These are phyloP conservation scores for Lindgomyces ingoldianus DNA, from an alignment of 495 filamentous ascomycete species.

Conservation along the genomic window DNA sequence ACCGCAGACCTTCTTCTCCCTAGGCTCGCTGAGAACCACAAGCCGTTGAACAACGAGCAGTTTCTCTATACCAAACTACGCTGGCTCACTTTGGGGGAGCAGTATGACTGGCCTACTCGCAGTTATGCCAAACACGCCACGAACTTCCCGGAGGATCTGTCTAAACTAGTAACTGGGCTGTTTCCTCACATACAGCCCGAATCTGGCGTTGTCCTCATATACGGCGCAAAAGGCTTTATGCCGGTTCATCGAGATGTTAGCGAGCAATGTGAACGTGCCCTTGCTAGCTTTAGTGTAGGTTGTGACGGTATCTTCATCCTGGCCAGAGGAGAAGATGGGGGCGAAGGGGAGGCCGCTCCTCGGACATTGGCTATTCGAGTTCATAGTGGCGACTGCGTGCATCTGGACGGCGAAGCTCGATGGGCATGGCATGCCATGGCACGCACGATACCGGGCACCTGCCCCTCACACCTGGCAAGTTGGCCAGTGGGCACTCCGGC, in stretches of 20 bases:
- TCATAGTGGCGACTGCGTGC: slow-evolving; percentile 31
- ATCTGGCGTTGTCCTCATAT: slow-evolving; percentile 33
- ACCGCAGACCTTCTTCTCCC: slow-evolving; percentile 19
- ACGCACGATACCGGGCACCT: slow-evolving; percentile 27
- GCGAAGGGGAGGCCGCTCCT: slow-evolving; percentile 23
- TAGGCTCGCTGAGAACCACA: slow-evolving; percentile 19
- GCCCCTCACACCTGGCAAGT: slow-evolving; percentile 18
- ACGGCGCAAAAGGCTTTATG: slow-evolving; percentile 34
- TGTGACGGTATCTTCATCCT: slow-evolving; percentile 36
- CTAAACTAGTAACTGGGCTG: slow-evolving; percentile 25
- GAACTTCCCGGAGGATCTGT: slow-evolving; percentile 27
- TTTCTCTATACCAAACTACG: slow-evolving; percentile 35
- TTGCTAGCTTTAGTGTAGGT: slow-evolving; percentile 37
- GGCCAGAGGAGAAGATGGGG: slow-evolving; percentile 26
- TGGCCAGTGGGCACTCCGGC: slow-evolving; percentile 32
- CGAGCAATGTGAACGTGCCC: slow-evolving; percentile 30
- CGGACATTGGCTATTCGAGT: slow-evolving; percentile 28
- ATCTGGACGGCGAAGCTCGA: slow-evolving; percentile 31
- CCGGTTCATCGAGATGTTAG: slow-evolving; percentile 36
- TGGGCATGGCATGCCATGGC: slow-evolving; percentile 40
- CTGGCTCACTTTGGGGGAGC: slow-evolving; percentile 36
- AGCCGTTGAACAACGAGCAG: slow-evolving; percentile 31
- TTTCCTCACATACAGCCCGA: slow-evolving; percentile 34
- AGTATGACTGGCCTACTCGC: slow-evolving; percentile 36
- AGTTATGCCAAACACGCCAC: slow-evolving; percentile 31